Evolutionary conservation across 108 stramenopile species (phyloP), one percentile per base, ranked within the genome.

Genomic region (Skeletonema menzelii): DNA sequence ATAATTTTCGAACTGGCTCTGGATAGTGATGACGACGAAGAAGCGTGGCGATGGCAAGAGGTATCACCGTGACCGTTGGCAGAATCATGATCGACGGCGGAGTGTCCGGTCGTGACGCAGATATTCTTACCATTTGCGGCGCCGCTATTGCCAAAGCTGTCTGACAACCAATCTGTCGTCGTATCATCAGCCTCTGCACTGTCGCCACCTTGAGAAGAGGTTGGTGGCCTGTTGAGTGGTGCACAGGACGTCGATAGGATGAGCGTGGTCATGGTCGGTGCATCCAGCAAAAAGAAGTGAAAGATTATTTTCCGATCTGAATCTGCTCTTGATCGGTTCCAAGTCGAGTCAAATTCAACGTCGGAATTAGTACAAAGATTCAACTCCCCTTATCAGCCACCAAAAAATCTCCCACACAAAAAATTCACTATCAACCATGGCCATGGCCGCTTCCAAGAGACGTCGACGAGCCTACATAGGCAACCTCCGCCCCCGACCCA

Each of bases 401-500:
- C n/a, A n/a, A n/a, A 20, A 28, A n/a, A 27, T 31, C 24, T 59
- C 58, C 15, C 27, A 15, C 27, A 28, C 13, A 59, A n/a, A 6
- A 27, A 57, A 2, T 3, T 30, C 4, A 30, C 2, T 4, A 30
- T 30, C 30, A 57, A 57, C 27, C 5, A 28, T 28, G 56, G 8
- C 7, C 14, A 40, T 42, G 40, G 40, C 40, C 14, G 30, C 30
- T 30, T n/a, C 15, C 59, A 32, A 59, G 17, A 59, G 31, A 13
- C 67, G 72, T 4, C 37, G 72, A 10, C 27, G 79, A 37, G 79
- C 72, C 46, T 73, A 69, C 72, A 73, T 80, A 37, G 79, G 72
- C 72, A 80, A 80, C 72, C 79, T 80, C 46, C 72, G 79, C 17
- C 55, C 67, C n/a, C 79, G 79, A 10, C 64, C 72, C 13, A 67